phyloP scores from a whole-genome alignment of 257 asterid species.

The Solanum acaule region DNA sequence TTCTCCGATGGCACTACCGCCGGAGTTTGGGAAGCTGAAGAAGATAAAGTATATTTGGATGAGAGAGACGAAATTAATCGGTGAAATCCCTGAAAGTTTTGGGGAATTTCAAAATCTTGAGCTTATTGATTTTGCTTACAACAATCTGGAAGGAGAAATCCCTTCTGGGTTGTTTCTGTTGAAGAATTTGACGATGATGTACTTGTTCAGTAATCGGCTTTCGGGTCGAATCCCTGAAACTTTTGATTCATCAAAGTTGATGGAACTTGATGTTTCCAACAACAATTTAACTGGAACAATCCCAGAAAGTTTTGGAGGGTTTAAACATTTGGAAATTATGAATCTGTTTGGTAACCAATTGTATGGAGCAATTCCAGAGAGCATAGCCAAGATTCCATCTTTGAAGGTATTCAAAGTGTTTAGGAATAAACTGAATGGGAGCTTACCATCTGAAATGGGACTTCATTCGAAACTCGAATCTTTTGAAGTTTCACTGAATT shows the following conservation, averaged over 20 bases:
- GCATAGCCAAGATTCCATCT: slow-evolving; percentile 43
- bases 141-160: slow-evolving; percentile 19
- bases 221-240: slow-evolving; percentile 54
- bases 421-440: slow-evolving; percentile 48
- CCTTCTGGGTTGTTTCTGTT: slow-evolving; percentile 41
- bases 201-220: slow-evolving; percentile 39
- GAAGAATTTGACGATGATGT: slow-evolving; percentile 37
- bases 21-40: slow-evolving; percentile 45
- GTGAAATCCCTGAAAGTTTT: slow-evolving; percentile 33
- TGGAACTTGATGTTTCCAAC: slow-evolving; percentile 42
- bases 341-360: slow-evolving; percentile 35
- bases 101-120: slow-evolving; percentile 17
- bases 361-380: slow-evolving; percentile 48
- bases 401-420: slow-evolving; percentile 37
- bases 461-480: slow-evolving; percentile 46
- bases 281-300: slow-evolving; percentile 57
- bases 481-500: slow-evolving; percentile 59
- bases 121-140: slow-evolving; percentile 26
- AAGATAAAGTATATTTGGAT: slow-evolving; percentile 41
- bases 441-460: slow-evolving; percentile 63
- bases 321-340: slow-evolving; percentile 36
- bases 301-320: slow-evolving; percentile 59
- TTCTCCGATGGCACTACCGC: slow-evolving; percentile 41
- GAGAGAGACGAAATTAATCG: slow-evolving; percentile 28
- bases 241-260: slow-evolving; percentile 35